Conservation (phyloP, 2,329 filamentous ascomycete species). For the Diaporthe australafricana region DNA sequence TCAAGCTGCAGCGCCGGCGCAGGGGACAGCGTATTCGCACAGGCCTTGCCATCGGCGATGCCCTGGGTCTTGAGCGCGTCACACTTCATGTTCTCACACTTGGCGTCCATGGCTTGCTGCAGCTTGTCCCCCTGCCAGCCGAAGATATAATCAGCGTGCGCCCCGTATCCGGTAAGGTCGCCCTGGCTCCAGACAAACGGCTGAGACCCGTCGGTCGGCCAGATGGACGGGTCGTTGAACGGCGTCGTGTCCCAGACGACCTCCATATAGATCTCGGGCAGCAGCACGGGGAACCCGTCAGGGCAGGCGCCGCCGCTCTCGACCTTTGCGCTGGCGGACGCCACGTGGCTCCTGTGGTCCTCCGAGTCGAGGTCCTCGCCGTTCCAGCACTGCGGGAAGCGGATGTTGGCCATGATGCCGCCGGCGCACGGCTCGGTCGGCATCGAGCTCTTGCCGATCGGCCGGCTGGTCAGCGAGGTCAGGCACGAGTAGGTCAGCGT, state of each 20-base stretch:
- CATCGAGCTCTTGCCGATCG: constrained; percentile 52
- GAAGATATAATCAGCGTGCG: constrained; percentile 54
- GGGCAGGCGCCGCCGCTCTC: constrained; percentile 40
- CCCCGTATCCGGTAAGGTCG: constrained; percentile 47
- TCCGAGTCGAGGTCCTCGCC: constrained; percentile 59
- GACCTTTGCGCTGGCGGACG: constrained; percentile 36
- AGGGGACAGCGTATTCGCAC: constrained; percentile 20
- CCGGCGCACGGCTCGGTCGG: constrained; percentile 49
- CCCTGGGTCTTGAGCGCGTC: constrained; percentile 39
- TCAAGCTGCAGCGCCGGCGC: constrained; percentile 5
- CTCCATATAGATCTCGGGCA: constrained; percentile 50
- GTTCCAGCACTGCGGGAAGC: constrained; percentile 65
- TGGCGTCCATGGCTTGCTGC: constrained; percentile 45
- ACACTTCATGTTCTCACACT: constrained; percentile 39
- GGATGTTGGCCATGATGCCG: constrained; percentile 55
- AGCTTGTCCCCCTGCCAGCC: constrained; percentile 49
- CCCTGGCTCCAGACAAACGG: constrained; percentile 47
- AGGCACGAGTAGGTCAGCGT: constrained; percentile 59
- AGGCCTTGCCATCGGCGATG: constrained; percentile 38
- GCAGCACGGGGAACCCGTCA: constrained; percentile 46
- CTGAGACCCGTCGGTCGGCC: constrained; percentile 49
- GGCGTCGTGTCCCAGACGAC: constrained; percentile 48
- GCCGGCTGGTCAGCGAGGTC: constrained; percentile 48
- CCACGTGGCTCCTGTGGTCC: constrained; percentile 61
- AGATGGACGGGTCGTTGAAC: constrained; percentile 44